phyloP scores from a whole-genome alignment of 2,329 filamentous ascomycete genomes.

The Ascochyta koolunga region DNA sequence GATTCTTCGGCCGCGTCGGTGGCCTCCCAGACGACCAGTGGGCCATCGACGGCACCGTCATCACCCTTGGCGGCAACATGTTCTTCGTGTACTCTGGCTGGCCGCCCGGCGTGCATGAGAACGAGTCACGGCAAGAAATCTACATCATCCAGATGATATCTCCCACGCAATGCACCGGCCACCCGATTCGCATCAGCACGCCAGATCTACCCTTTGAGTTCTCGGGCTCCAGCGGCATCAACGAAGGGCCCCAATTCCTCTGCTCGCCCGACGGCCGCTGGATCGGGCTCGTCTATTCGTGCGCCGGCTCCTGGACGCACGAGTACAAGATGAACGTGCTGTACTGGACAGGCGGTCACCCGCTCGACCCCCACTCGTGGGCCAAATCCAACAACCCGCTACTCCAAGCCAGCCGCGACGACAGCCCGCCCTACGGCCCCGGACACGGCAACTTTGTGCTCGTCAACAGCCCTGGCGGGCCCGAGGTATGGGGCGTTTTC shows the following conservation, averaged over 20 bases:
- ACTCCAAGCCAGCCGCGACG: conserved; percentile 43
- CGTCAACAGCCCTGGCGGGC: conserved; percentile 39
- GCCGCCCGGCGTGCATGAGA: conserved; percentile 45
- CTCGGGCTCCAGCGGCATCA: conserved; percentile 50
- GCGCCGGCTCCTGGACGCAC: conserved; percentile 55
- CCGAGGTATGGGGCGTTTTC: conserved; percentile 53
- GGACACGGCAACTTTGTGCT: conserved; percentile 55
- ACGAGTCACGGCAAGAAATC: conserved; percentile 52
- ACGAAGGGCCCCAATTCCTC: conserved; percentile 53
- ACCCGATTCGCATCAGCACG: conserved; percentile 49
- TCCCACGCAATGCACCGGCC: conserved; percentile 44
- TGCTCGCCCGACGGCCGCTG: conserved; percentile 46
- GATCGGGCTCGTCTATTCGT: conserved; percentile 55
- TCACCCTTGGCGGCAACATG: conserved; percentile 45
- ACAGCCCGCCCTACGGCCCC: conserved; percentile 52
- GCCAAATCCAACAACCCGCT: conserved; percentile 49
- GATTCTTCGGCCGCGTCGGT: conserved; percentile 50
- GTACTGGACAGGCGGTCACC: conserved; percentile 50
- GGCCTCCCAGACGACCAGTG: conserved; percentile 53
- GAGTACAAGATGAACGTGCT: conserved; percentile 58
- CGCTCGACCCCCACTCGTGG: conserved; percentile 48
- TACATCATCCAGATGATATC: conserved; percentile 51
- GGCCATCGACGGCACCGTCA: conserved; percentile 57
- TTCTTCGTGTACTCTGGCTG: conserved; percentile 57
- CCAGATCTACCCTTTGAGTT: conserved; percentile 51